These are phyloP conservation scores for Albugo candida DNA, from an alignment of 352 stramenopile genomes.

Conservation along the genomic window DNA sequence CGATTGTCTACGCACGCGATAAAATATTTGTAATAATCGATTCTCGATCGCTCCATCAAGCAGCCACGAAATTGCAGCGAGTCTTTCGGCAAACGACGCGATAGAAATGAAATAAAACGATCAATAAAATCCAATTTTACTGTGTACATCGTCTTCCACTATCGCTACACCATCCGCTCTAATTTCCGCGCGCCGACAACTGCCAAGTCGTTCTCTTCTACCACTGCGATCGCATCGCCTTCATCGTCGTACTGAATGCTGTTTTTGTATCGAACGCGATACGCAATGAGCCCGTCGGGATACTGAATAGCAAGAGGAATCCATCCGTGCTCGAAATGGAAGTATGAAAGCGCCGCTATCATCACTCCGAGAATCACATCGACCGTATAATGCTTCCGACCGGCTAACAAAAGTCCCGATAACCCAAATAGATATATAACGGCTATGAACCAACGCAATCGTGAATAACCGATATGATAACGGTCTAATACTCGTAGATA, in stretches of 20 bases:
- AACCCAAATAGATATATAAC: slow-evolving; percentile 29
- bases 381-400: slow-evolving; percentile 63
- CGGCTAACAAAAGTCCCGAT: slow-evolving; percentile 31
- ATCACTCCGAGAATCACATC: slow-evolving; percentile 50
- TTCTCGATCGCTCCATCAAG: slow-evolving; percentile 37
- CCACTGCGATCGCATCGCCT: too few relatives aligned
- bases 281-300: background rate
- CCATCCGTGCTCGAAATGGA: slow-evolving; percentile 63
- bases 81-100: slow-evolving; percentile 23
- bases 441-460: slow-evolving; percentile 29
- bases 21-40: slow-evolving; percentile 74
- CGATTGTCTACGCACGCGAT: slow-evolving; percentile 40
- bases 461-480: slow-evolving; percentile 24
- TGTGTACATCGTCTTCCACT: too few relatives aligned
- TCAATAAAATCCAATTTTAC: too few relatives aligned
- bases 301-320: slow-evolving; percentile 24
- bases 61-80: slow-evolving; percentile 60
- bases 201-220: too few relatives aligned
- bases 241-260: too few relatives aligned
- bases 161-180: too few relatives aligned
- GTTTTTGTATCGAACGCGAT: too few relatives aligned
- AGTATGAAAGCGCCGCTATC: slow-evolving; percentile 47
- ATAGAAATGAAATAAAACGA: background rate
- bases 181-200: too few relatives aligned
- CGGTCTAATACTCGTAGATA: slow-evolving; percentile 43